These are phyloP conservation scores for Cercospora brassicicola DNA, from an alignment of 2,329 filamentous ascomycete species.

Conservation along the genomic window DNA sequence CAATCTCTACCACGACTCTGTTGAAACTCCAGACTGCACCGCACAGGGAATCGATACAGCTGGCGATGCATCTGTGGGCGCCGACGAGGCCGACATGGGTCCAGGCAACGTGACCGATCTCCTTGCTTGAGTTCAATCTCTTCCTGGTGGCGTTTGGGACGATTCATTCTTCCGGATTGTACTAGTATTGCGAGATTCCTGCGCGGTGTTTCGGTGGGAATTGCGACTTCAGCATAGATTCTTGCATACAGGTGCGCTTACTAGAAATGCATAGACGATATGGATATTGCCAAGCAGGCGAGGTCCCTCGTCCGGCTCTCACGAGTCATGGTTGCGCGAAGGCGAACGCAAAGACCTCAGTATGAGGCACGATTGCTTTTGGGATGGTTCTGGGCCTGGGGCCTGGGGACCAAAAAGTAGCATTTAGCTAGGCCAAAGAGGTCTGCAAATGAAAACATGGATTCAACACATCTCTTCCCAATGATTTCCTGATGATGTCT, in stretches of 20 bases:
- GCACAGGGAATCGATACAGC: not conserved
- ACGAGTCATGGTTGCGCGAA: not conserved
- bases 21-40: not conserved
- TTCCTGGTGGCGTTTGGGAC: not conserved
- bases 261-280: not conserved
- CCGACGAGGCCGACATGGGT: not conserved
- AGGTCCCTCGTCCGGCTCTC: not conserved
- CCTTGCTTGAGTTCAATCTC: not conserved
- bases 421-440: not conserved
- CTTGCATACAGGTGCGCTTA: constrained; percentile 3
- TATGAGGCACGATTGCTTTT: constrained; percentile 4
- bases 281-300: not conserved
- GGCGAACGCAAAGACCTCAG: not conserved
- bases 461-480: not conserved
- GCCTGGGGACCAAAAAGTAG: not conserved
- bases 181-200: not conserved
- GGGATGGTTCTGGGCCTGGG: not conserved
- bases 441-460: not conserved
- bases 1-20: not conserved
- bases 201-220: not conserved
- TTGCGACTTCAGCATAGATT: not conserved
- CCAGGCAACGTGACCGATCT: not conserved
- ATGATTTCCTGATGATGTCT: not conserved
- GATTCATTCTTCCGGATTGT: not conserved
- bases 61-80: not conserved